These are phyloP conservation scores for Diaporthe sp. DNA, from an alignment of 2,329 filamentous ascomycete genomes.

Conservation along the genomic window DNA sequence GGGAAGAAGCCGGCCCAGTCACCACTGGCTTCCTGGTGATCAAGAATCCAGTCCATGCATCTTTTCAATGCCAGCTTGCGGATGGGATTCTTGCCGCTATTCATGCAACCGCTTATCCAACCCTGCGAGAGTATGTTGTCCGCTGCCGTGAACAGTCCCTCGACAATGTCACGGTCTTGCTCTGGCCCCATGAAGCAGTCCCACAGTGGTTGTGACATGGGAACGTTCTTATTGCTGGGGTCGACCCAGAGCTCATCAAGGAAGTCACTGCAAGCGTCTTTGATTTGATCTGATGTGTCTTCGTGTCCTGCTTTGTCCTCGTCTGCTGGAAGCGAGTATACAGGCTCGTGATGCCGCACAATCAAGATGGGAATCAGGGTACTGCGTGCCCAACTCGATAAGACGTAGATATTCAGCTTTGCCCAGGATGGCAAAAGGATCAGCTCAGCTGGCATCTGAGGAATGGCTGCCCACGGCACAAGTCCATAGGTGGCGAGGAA, in stretches of 20 bases:
- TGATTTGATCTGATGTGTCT: background rate
- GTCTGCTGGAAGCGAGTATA: slow-evolving; percentile 43
- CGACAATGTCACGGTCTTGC: slow-evolving; percentile 23
- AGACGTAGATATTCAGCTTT: slow-evolving; percentile 45
- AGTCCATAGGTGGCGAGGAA: slow-evolving; percentile 42
- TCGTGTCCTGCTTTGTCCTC: background rate
- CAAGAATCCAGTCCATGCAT: slow-evolving; percentile 44
- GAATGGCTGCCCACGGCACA: slow-evolving; percentile 46
- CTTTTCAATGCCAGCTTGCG: background rate
- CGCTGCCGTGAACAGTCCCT: background rate
- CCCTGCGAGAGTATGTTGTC: slow-evolving; percentile 33
- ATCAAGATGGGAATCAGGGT: slow-evolving; percentile 40
- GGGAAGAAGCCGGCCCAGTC: slow-evolving; percentile 46
- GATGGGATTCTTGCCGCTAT: background rate
- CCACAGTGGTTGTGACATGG: background rate
- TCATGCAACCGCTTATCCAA: background rate
- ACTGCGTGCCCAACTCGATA: slow-evolving; percentile 43
- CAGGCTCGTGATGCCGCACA: slow-evolving; percentile 43
- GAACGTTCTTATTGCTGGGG: background rate
- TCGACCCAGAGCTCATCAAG: slow-evolving; percentile 46
- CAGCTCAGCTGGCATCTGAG: slow-evolving; percentile 46
- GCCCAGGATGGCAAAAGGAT: slow-evolving; percentile 43
- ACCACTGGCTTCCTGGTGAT: slow-evolving; percentile 44
- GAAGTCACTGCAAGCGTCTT: slow-evolving; percentile 38
- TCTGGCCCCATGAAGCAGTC: slow-evolving; percentile 14